Evolutionary conservation across 495 filamentous ascomycete genomes (phyloP), one percentile per base, ranked within the genome.

Genomic region (Diplogelasinospora grovesii): DNA sequence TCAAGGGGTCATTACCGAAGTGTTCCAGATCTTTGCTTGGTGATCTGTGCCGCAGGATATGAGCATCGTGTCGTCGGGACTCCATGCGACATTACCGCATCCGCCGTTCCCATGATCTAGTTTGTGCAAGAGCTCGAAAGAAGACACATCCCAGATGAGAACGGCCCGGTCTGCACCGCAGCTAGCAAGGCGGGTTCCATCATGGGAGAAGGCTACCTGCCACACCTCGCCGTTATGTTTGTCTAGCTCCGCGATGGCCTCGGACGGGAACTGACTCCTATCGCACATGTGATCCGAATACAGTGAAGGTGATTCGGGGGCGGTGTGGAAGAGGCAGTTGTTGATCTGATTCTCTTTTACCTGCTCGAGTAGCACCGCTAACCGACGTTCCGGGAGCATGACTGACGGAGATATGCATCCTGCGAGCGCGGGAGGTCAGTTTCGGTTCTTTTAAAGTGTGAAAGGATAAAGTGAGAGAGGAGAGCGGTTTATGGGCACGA

Each of bases 371-470:
- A 99, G 63, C 19, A 77, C 68, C 6, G 86, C 87, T n/a, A 99
- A 70, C 9, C 92, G 85, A 59, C 93, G 86, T 50, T 93, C 85
- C 4, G 92, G 93, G 35, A 99, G 86, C 93, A 99, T 97, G 18
- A 95, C 85, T n/a, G 87, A 89, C 1, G 92, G 92, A 3, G 93
- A 93, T 43, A 99, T 93, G 22, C 77, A 95, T 68, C 74, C 87
- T 93, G 37, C 8, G 9, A 22, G 1, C 41, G n/a, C 30, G 28
- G 18, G 29, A 41, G 41, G 31, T 51, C 34, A 61, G 51, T 28
- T 15, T 18, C 42, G 14, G 13, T 32, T 39, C 10, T 22, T 39
- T 24, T 39, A 38, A 8, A 15, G 35, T 11, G 16, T 19, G 27
- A n/a, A n/a, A n/a, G n/a, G n/a, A n/a, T n/a, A n/a, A n/a, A n/a